A percentile compares a stretch with the other conserved stretches of the same genome.
Evolutionary conservation across 352 stramenopile species (phyloP).

Genomic region (Albugo laibachii): DNA sequence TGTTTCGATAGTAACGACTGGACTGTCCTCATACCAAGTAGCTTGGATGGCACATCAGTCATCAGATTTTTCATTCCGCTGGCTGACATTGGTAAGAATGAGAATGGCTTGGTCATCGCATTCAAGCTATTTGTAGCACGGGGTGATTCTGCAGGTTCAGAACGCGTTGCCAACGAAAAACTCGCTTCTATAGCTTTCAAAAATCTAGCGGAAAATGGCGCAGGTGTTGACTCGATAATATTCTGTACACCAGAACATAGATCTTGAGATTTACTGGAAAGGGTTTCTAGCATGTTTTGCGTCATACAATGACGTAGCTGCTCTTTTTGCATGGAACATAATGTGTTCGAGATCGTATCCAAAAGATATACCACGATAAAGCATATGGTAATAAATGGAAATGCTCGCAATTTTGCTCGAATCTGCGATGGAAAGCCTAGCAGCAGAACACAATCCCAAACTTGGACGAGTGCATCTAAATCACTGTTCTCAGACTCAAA

Average conservation of each 20-base stretch:
- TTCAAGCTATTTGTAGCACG: not conserved
- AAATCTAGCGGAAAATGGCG: constrained; percentile 31
- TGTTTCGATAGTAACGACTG: constrained; percentile 1
- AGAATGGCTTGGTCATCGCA: constrained; percentile 10
- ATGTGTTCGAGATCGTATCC: constrained; percentile 22
- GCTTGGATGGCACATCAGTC: constrained; percentile 52
- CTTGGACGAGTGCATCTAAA: constrained; percentile 32
- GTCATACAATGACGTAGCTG: constrained; percentile 51
- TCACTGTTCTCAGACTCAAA: constrained; percentile 31
- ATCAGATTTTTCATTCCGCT: constrained; percentile 41
- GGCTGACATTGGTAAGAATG: constrained; percentile 37
- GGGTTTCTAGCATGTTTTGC: constrained; percentile 24
- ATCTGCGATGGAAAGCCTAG: constrained; percentile 9
- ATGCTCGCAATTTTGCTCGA: constrained; percentile 3
- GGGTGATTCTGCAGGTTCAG: not conserved
- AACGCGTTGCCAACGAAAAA: too few relatives aligned
- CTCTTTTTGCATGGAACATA: constrained; percentile 50
- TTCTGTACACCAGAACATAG: constrained; percentile 21
- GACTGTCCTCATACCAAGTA: constrained; percentile 21
- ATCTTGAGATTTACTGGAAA: constrained; percentile 15
- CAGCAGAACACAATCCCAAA: constrained; percentile 57
- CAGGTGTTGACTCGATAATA: constrained; percentile 41
- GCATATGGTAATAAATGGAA: constrained; percentile 20
- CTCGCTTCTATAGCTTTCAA: constrained; percentile 6
- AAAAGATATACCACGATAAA: constrained; percentile 30